Percentiles rank a stretch among this genome's conserved stretches.
Evolutionary conservation across 2,329 filamentous ascomycete species (phyloP).

Genomic region (Massarina eburnea): DNA sequence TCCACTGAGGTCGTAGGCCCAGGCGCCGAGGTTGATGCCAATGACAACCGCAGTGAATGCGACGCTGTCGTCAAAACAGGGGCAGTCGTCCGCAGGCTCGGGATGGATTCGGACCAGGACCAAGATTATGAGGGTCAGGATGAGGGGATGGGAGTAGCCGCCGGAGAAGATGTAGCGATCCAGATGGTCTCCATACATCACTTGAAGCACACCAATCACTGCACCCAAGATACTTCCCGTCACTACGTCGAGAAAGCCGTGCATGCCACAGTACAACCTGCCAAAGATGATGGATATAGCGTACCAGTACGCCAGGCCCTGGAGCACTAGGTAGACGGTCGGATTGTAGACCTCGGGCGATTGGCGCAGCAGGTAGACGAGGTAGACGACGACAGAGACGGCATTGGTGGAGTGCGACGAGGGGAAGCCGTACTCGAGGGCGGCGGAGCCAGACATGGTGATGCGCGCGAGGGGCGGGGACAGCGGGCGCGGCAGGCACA

Average conservation of each 20-base stretch:
- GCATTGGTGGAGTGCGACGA: constrained; percentile 97
- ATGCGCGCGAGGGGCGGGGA: constrained; percentile 92
- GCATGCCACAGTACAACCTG: constrained; percentile 96
- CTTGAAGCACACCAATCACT: constrained; percentile 59
- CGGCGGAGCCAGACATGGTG: constrained; percentile 94
- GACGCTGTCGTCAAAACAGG: constrained; percentile 95
- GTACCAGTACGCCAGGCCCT: constrained; percentile 77
- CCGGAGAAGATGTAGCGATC: constrained; percentile 67
- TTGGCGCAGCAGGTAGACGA: constrained; percentile 68
- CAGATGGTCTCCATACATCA: constrained; percentile 58
- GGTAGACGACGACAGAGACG: constrained; percentile 88
- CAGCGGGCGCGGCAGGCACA: constrained; percentile 86
- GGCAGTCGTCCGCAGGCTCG: constrained; percentile 94
- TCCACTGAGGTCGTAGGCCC: constrained; percentile 71
- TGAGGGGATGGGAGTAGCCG: constrained; percentile 61
- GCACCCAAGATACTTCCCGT: constrained; percentile 78
- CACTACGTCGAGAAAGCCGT: constrained; percentile 90
- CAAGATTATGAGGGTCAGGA: constrained; percentile 68
- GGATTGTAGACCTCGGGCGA: constrained; percentile 64
- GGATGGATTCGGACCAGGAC: constrained; percentile 85
- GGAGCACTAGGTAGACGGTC: constrained; percentile 62
- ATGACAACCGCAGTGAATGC: constrained; percentile 90
- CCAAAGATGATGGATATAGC: constrained; percentile 87
- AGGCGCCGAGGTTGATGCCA: constrained; percentile 78
- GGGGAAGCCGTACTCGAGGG: constrained; percentile 95